A percentile compares a stretch with the other conserved stretches of the same genome.
phyloP scores from a whole-genome alignment of 1,284 basidiomycete genomes.

The Amylostereum areolatum region DNA sequence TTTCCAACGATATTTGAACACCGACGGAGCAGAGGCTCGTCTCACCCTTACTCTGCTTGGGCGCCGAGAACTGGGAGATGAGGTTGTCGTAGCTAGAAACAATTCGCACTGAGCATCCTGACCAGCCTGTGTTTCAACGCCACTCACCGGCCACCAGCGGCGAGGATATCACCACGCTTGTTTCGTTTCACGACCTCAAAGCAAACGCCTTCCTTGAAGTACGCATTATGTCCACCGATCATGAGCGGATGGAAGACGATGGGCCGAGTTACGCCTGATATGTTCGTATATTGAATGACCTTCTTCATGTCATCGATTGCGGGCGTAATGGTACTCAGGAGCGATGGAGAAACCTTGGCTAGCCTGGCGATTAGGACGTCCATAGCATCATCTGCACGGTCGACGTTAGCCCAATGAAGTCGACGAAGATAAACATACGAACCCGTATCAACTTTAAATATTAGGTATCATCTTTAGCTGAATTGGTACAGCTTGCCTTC shows the following conservation, averaged over 20 bases:
- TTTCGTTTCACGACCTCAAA: constrained; percentile 68
- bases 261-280: constrained; percentile 56
- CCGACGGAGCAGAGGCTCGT: constrained; percentile 55
- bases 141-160: constrained; percentile 70
- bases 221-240: constrained; percentile 51
- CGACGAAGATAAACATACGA: constrained; percentile 13
- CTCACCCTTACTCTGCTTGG: constrained; percentile 43
- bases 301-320: constrained; percentile 58
- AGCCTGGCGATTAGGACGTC: constrained; percentile 50
- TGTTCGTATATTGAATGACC: constrained; percentile 54
- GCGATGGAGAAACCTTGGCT: constrained; percentile 53
- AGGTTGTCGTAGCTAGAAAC: constrained; percentile 68
- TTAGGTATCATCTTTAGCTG: too few relatives aligned
- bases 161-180: constrained; percentile 70
- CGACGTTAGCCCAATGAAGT: not conserved
- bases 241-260: constrained; percentile 72
- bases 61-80: constrained; percentile 56
- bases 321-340: constrained; percentile 41
- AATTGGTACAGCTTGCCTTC: too few relatives aligned
- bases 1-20: constrained; percentile 75
- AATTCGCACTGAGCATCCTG: constrained; percentile 1
- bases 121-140: not conserved
- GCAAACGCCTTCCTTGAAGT: constrained; percentile 71
- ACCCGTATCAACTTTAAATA: too few relatives aligned
- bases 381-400: constrained; percentile 49